Base-by-base conservation (phyloP, 768 basidiomycete species). In the Suillus cothurnatus region DNA sequence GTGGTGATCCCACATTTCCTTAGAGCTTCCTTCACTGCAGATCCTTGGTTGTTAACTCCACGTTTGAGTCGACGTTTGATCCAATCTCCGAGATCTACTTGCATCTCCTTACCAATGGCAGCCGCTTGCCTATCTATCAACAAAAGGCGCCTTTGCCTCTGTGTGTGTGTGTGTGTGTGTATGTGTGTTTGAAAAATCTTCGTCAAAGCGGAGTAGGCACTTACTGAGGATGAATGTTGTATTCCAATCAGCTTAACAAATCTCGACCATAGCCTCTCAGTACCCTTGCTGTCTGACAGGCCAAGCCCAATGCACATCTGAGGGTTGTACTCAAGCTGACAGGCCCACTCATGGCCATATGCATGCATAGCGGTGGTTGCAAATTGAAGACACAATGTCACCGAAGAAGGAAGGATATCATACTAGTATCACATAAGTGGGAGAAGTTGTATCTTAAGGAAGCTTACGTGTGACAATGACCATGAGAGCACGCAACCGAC, bases 281-380 rank as follows among this genome's bases (percentile, higher is more conserved):
- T 66, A 21, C 65, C 67, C 41, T 66, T 43, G 19, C 65, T 52
- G 52, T 68, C 50, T 23, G 61, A 60, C 6, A 68, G 50, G 0
- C 67, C 65, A 15, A 66, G 39, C 3, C 67, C 65, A 6, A 17
- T 17, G 1, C 28, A 9, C 23, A 68, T 28, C 47, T 0, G 4
- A 23, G 47, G 47, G n/a, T 47, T 47, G 1, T 53, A 68, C 3
- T 53, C 26, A 6, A 67, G 59, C 28, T 67, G 67, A 57, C 67
- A 65, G 71, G 74, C 66, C 79, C 77, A 81, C 55, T 78, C 71
- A 50, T 80, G 80, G 28, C 74, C 76, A 60, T 78, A 81, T 0
- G 78, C 77, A 62, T 83, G 81, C 75, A 82, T 77, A 0, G 76
- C 79, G 4, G 74, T 75, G 0, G 77, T 78, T 1, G 72, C 74